Base-by-base conservation (phyloP, 768 basidiomycete species). In the Tricholoma furcatifolium region DNA sequence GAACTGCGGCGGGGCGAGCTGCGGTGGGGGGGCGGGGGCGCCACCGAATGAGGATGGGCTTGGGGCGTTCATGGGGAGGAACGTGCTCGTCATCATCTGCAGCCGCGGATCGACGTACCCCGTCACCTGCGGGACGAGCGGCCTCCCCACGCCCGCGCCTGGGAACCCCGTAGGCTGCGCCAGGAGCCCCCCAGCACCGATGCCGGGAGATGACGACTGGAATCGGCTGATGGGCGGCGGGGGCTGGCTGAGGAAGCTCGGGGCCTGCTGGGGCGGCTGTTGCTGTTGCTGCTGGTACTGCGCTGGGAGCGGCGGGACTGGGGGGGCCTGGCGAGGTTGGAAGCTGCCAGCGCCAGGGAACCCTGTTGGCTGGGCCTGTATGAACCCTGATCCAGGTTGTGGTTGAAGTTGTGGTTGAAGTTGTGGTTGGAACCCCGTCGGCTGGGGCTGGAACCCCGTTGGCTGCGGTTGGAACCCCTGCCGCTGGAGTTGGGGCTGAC, bases 21-120 rank as follows among this genome's bases (percentile, higher is more conserved):
- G 85, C 7, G 91, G 87, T 2, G 74, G 67, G 8, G 83, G 85
- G 4, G 74, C 80, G 2, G n/a, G n/a, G n/a, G 82, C 70, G 38
- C 75, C 74, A 64, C 24, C 47, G 2, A 84, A 87, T 7, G 81
- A 83, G 12, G 82, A 68, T 24, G 72, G 69, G 58, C 84, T 88
- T 10, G 42, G 1, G 20, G 2, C 42, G 14, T 18, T 30, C 47
- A 82, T 74, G 11, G 96, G 95, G 84, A 98, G 90, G 72, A 98
- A 97, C 0, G 88, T 86, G 55, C 73, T 88, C n/a, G 85, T 85
- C 89, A 97, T 92, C 82, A 94, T 85, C 66, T 83, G 82, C 45
- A 95, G 72, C 17, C 92, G 74, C 1, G 93, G 93, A 70, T 96
- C 89, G 49, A 88, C 72, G 61, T 80, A 91, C 18, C 92, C 92